Conservation (phyloP, 371 early-diverging fungal species). For the Mucor circinelloides region DNA sequence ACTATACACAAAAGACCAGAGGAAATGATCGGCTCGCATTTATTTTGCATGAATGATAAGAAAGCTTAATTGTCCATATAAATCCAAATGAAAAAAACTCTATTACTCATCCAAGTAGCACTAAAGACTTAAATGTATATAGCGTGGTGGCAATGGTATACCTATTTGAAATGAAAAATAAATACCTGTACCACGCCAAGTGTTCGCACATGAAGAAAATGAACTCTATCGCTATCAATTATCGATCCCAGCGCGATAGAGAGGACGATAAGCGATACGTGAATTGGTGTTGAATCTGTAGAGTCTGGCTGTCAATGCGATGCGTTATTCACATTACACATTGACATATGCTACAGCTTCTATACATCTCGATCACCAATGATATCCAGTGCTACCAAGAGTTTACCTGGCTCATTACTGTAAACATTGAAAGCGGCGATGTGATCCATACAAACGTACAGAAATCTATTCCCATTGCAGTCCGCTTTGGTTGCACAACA, state of each 20-base stretch:
- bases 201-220: neutral
- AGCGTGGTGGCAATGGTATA: neutral
- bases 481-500: neutral
- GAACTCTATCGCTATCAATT: neutral
- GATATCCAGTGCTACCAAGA: neutral
- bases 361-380: neutral
- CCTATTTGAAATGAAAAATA: neutral
- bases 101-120: conserved; percentile 10
- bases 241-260: neutral
- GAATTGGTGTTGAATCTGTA: neutral
- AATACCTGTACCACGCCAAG: neutral
- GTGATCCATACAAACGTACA: neutral
- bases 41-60: neutral
- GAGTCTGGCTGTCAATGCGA: neutral
- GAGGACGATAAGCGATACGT: neutral
- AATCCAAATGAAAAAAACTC: neutral
- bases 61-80: conserved; percentile 2
- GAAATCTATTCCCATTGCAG: neutral
- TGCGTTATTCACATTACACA: neutral
- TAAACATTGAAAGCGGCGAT: neutral
- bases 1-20: neutral
- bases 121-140: neutral
- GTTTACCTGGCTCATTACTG: neutral
- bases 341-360: neutral
- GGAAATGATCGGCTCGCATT: neutral